Conservation (phyloP, 169 alveolate genomes). For the Eimeria mitis region DNA sequence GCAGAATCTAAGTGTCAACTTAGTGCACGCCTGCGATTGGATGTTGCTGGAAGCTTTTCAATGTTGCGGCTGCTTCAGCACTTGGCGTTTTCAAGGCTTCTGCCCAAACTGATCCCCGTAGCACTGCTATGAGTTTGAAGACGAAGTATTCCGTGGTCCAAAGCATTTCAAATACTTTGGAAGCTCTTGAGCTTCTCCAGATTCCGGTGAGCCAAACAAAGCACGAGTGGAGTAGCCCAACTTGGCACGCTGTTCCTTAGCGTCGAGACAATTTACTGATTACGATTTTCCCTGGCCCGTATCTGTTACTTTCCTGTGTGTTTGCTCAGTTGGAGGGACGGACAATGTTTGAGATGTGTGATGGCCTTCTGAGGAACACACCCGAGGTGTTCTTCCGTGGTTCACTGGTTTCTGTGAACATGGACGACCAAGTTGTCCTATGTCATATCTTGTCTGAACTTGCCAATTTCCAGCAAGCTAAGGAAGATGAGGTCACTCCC, state of each 20-base stretch:
- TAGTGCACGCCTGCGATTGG: background rate
- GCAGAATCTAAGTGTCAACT: background rate
- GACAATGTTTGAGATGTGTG: background rate
- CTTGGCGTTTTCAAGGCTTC: slow-evolving; percentile 24
- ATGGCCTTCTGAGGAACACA: background rate
- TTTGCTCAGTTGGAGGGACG: slow-evolving; percentile 31
- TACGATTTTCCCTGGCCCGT: background rate
- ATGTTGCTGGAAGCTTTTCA: background rate
- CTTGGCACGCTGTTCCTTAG: background rate
- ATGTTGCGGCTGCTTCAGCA: slow-evolving; percentile 33
- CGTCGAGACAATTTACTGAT: background rate
- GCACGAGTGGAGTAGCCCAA: background rate
- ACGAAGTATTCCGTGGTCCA: background rate
- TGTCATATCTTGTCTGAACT: slow-evolving; percentile 10
- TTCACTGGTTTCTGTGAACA: slow-evolving; percentile 7
- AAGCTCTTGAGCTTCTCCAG: slow-evolving; percentile 17
- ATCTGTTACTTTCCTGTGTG: background rate
- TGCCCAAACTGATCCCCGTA: slow-evolving; percentile 22
- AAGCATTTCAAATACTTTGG: slow-evolving; percentile 8
- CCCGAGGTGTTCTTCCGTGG: slow-evolving; percentile 26
- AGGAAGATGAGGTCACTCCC: slow-evolving; percentile 11
- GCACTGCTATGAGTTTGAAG: slow-evolving; percentile 36
- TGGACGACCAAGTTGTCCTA: slow-evolving; percentile 37
- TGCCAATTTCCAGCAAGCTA: background rate
- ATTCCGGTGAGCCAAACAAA: background rate